Evolutionary conservation across 1,284 basidiomycete genomes (phyloP).

Genomic region (Coriolopsis trogii): DNA sequence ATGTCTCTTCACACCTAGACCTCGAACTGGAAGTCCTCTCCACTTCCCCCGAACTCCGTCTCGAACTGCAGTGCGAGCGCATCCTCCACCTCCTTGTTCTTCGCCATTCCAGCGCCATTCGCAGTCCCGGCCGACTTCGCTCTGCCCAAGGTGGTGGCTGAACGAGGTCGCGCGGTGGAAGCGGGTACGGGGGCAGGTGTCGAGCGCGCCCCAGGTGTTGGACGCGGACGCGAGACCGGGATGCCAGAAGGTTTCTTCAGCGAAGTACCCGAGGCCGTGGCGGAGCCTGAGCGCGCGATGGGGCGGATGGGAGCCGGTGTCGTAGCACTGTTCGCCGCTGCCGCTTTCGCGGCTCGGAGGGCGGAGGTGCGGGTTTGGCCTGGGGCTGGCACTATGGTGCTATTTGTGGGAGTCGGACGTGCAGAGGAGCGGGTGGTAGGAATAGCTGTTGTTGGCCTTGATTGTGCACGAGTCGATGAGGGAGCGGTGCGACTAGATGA

Average conservation of each 20-base stretch:
- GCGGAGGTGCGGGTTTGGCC: constrained; percentile 21
- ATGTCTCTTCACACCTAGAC: neutral
- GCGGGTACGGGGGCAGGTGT: neutral
- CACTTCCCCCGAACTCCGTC: neutral
- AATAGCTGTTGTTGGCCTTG: constrained; percentile 6
- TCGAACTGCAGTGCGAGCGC: constrained; percentile 11
- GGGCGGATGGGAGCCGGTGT: constrained; percentile 7
- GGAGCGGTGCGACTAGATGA: neutral
- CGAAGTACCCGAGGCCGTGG: neutral
- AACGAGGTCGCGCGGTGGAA: constrained; percentile 1
- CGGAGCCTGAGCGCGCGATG: neutral
- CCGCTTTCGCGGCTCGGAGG: constrained; percentile 20
- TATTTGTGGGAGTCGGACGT: neutral
- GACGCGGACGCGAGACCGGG: neutral
- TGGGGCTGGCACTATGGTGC: constrained; percentile 2
- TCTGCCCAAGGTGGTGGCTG: constrained; percentile 6
- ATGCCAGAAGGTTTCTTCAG: neutral
- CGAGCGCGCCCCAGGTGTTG: neutral
- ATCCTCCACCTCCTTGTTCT: constrained; percentile 1
- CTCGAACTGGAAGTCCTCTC: constrained; percentile 18
- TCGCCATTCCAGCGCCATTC: neutral
- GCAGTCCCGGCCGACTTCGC: neutral
- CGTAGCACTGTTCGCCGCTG: constrained; percentile 8
- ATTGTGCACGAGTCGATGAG: neutral
- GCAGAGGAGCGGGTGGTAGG: neutral